A percentile compares a stretch with the other conserved stretches of the same genome.
Evolutionary conservation across 2,329 filamentous ascomycete species (phyloP).

Genomic region (Ampelomyces quisqualis): DNA sequence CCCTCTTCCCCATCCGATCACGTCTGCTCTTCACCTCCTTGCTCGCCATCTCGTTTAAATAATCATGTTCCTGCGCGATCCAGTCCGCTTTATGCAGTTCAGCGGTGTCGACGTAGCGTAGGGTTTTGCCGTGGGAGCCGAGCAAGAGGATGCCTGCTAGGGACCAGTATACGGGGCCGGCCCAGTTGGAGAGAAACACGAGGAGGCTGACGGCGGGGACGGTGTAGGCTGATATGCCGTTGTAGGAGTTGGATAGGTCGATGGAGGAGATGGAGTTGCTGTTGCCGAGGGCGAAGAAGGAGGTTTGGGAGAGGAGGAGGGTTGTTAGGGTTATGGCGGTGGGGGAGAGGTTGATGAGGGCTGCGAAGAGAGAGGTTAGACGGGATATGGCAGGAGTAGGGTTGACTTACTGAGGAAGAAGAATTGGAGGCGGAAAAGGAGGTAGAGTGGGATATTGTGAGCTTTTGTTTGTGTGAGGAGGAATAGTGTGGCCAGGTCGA

Average conservation of each 20-base stretch:
- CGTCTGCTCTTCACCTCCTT: slow-evolving; percentile 16
- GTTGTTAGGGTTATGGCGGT: slow-evolving; percentile 66
- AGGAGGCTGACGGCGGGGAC: slow-evolving; percentile 76
- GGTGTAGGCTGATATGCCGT: slow-evolving; percentile 81
- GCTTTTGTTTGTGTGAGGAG: slow-evolving; percentile 83
- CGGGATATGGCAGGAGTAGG: slow-evolving; percentile 36
- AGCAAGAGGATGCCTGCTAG: slow-evolving; percentile 61
- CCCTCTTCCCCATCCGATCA: slow-evolving; percentile 7
- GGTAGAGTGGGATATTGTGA: slow-evolving; percentile 81
- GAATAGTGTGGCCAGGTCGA: slow-evolving; percentile 71
- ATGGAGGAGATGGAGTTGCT: slow-evolving; percentile 96
- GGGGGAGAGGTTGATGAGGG: slow-evolving; percentile 50
- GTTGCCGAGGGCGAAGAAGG: slow-evolving; percentile 88
- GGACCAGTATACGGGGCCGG: slow-evolving; percentile 86
- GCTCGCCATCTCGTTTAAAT: slow-evolving; percentile 23
- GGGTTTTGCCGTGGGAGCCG: slow-evolving; percentile 20
- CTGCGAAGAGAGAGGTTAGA: slow-evolving; percentile 11
- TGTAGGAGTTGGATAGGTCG: slow-evolving; percentile 92
- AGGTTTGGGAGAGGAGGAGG: slow-evolving; percentile 74
- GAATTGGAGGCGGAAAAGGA: slow-evolving; percentile 68
- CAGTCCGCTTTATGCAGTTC: slow-evolving; percentile 30
- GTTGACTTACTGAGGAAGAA: slow-evolving; percentile 49
- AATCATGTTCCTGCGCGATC: slow-evolving; percentile 33
- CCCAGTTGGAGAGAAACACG: slow-evolving; percentile 89
- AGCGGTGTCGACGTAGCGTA: slow-evolving; percentile 17